Evolutionary conservation across 768 basidiomycete species (phyloP).

Genomic region (Pisolithus tinctorius): DNA sequence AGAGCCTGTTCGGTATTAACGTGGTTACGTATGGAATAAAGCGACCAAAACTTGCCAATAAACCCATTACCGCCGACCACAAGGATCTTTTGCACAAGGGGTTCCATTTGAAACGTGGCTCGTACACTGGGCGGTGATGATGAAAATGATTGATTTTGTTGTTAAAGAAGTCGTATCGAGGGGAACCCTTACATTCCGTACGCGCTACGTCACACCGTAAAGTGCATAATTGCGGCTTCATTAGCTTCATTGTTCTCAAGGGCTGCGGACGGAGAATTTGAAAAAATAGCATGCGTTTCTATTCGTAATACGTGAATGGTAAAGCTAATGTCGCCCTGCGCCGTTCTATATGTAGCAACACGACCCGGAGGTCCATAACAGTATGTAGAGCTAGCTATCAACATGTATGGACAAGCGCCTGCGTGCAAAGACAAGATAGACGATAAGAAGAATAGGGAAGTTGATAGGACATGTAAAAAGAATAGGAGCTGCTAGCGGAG

Average conservation of each 20-base stretch:
- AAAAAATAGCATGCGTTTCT: neutral
- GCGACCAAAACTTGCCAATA: slow-evolving; percentile 51
- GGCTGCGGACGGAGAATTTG: slow-evolving; percentile 1
- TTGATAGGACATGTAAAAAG: neutral
- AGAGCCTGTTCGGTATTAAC: slow-evolving; percentile 56
- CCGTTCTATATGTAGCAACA: slow-evolving; percentile 5
- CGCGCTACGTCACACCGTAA: neutral
- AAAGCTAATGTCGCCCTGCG: slow-evolving; percentile 8
- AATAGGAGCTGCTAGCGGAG: slow-evolving; percentile 13
- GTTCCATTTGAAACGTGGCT: slow-evolving; percentile 10
- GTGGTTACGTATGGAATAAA: neutral
- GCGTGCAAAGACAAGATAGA: slow-evolving; percentile 6
- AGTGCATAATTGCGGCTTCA: neutral
- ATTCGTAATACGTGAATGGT: neutral
- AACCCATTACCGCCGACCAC: slow-evolving; percentile 99
- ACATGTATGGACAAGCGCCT: slow-evolving; percentile 1
- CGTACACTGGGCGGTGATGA: neutral
- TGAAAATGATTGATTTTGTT: neutral
- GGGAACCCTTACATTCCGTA: too few relatives aligned
- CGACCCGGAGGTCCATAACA: slow-evolving; percentile 3
- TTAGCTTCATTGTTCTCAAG: neutral
- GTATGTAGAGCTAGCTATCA: slow-evolving; percentile 9
- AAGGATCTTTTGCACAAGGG: slow-evolving; percentile 57
- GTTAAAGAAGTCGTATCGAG: neutral
- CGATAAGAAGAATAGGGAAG: neutral